Percentiles rank a stretch among this genome's conserved stretches.
phyloP scores from a whole-genome alignment of 805 yeast species.

The Metschnikowia santaceciliae region DNA sequence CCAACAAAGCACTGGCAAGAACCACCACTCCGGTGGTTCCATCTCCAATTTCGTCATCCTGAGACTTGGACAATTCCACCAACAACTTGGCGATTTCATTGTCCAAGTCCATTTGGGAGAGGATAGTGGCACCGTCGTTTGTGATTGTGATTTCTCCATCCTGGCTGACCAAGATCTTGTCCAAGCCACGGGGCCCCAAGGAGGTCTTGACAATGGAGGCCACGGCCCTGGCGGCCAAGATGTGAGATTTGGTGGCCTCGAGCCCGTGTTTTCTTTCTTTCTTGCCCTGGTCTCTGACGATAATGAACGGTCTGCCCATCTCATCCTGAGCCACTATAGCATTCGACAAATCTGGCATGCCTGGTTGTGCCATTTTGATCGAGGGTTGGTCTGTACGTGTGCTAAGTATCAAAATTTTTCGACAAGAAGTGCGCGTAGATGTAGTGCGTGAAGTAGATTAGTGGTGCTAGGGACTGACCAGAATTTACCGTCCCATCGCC shows the following conservation, averaged over 20 bases:
- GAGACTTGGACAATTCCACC: conserved; percentile 90
- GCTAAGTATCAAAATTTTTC: conserved; percentile 4
- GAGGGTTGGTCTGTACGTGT: not conserved
- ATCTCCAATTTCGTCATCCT: conserved; percentile 98
- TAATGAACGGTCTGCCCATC: conserved; percentile 97
- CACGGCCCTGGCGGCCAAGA: conserved; percentile 91
- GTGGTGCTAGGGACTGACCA: not conserved
- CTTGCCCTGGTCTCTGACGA: conserved; percentile 81
- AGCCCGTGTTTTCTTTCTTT: conserved; percentile 61
- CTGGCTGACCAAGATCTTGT: conserved; percentile 88
- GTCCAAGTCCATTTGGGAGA: conserved; percentile 92
- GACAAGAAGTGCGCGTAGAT: conserved; percentile 4
- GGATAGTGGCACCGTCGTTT: conserved; percentile 96
- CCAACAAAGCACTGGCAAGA: conserved; percentile 87
- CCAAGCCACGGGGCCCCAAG: conserved; percentile 97
- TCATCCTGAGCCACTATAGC: conserved; percentile 99
- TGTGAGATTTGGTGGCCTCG: conserved; percentile 68
- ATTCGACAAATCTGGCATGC: conserved; percentile 89
- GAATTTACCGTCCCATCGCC: not conserved
- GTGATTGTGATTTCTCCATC: conserved; percentile 98
- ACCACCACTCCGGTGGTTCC: conserved; percentile 99
- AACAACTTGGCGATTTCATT: conserved; percentile 93
- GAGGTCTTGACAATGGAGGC: conserved; percentile 90
- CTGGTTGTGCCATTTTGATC: conserved; percentile 17
- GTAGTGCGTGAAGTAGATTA: conserved; percentile 2